Evolutionary conservation across 495 filamentous ascomycete species (phyloP), one percentile per base, ranked within the genome.

Genomic region (Trichoderma orchidacearum): DNA sequence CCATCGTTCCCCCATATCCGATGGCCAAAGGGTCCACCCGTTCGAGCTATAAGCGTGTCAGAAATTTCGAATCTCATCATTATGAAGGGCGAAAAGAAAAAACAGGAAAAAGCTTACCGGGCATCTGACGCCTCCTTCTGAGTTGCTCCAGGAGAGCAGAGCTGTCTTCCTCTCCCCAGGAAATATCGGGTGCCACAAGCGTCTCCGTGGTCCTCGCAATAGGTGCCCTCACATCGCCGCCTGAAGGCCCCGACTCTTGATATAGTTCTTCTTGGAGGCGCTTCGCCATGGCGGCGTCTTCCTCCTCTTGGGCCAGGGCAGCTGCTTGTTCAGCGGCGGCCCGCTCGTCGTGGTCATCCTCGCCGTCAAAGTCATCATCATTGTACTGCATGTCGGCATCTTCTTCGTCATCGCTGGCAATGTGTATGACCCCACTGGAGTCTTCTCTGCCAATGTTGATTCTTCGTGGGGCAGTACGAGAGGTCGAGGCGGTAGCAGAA

Each of bases 251-350:
- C 58, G 60, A 74, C 72, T 60, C 78, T 71, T 76, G 71, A 64
- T 96, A 97, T 64, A 95, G 75, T 70, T 98, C 90, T 63, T 97
- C 88, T 63, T 97, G 94, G 45, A 98, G 66, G 38, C 88, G 81
- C 61, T 88, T 80, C 6, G 93, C 93, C 81, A 97, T 88, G 11
- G 89, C 93, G 41, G 90, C 93, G 70, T 98, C 93, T 62, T 94
- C 89, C 60, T 96, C 93, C 51, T 82, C 72, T 54, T 72, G 73
- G 11, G 71, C 76, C 41, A 55, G 66, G 55, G 69, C 65, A 11
- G 68, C 72, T 17, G 60, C 58, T 18, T 55, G 59, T 30, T 69
- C 57, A 25, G 65, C 69, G 48, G 63, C 69, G 35, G 75, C 67
- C 6, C 65, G 64, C 34, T 68, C 72, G 9, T 69, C 69, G 3